Conservation (phyloP, 495 filamentous ascomycete species). For the Aspergillus egyptiacus region DNA sequence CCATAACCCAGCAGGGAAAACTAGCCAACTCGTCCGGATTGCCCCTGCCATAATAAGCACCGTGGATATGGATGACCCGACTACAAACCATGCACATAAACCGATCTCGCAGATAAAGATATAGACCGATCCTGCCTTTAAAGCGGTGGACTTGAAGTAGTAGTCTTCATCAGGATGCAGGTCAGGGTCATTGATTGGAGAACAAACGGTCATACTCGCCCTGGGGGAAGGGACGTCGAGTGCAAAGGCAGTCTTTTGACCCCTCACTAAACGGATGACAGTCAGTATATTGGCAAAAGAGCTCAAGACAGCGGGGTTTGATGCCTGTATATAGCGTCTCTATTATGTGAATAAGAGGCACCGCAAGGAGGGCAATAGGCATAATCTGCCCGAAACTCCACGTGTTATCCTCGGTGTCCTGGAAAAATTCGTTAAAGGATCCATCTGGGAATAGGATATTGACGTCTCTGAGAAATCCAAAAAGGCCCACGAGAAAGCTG, state of each 20-base stretch:
- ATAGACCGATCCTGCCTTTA: not conserved
- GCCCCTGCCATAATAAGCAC: not conserved
- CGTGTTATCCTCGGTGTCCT: not conserved
- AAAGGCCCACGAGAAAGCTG: not conserved
- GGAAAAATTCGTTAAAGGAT: not conserved
- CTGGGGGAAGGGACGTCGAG: not conserved
- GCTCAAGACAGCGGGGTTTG: not conserved
- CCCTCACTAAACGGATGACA: not conserved
- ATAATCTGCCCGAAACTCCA: not conserved
- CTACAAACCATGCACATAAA: not conserved
- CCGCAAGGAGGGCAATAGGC: not conserved
- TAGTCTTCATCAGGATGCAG: not conserved
- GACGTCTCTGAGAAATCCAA: not conserved
- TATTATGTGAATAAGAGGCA: not conserved
- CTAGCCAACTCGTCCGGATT: not conserved
- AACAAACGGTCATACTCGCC: not conserved
- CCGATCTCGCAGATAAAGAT: not conserved
- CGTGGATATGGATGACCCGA: too few species aligned
- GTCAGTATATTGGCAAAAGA: not conserved
- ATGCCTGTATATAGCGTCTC: not conserved
- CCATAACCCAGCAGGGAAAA: not conserved
- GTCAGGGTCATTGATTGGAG: not conserved
- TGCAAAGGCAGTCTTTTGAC: not conserved
- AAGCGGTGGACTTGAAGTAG: not conserved
- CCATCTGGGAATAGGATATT: not conserved